Conservation (phyloP, 31 red algal genomes). For the Odonthalia washingtoniensis region DNA sequence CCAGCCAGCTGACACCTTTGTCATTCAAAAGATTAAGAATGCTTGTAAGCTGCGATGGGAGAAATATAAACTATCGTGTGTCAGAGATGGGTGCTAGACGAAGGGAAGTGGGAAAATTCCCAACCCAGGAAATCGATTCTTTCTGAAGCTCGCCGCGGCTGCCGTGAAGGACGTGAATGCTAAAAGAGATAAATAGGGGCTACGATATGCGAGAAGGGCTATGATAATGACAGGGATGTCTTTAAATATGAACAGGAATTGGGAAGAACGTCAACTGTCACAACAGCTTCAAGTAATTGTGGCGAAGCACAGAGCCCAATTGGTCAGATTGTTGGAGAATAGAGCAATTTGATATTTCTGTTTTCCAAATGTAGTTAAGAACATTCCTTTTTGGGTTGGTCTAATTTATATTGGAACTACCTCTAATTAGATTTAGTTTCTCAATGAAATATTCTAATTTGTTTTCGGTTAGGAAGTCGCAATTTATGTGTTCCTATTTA, state of each 20-base stretch:
- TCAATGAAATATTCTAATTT: too few species aligned
- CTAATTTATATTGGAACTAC: too few species aligned
- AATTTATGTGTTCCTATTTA: too few species aligned
- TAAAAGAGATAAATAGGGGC: neutral
- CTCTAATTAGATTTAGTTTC: too few species aligned
- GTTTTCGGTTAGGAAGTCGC: too few species aligned
- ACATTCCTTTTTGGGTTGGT: too few species aligned
- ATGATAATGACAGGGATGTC: neutral
- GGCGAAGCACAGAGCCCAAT: neutral
- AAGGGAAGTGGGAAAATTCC: neutral
- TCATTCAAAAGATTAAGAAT: neutral
- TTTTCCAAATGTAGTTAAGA: neutral
- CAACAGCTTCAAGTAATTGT: neutral
- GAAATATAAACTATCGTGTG: neutral
- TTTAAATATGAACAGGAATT: conserved; percentile 1
- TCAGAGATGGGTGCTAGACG: neutral
- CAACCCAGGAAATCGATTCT: neutral
- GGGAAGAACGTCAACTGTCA: neutral
- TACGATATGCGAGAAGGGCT: neutral
- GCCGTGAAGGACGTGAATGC: neutral
- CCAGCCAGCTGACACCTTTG: neutral
- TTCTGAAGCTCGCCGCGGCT: neutral
- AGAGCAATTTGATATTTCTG: neutral
- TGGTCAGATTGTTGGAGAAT: neutral
- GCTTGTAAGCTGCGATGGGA: neutral